These are phyloP conservation scores for Coccomyxa sp. DNA, from an alignment of 139 green algal genomes.

Conservation along the genomic window DNA sequence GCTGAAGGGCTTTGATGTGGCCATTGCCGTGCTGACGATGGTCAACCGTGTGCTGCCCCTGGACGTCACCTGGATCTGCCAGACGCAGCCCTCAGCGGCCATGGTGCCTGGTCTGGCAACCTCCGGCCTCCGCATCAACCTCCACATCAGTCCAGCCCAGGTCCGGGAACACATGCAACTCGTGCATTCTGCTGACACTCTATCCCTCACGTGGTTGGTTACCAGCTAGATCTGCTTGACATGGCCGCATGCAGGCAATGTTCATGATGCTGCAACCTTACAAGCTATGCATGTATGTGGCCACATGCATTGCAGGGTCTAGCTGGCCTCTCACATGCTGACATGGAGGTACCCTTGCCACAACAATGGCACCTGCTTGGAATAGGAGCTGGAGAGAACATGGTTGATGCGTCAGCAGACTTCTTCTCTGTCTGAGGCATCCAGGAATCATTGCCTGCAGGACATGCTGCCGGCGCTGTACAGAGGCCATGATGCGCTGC, in stretches of 20 bases:
- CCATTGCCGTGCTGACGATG: conserved; percentile 35
- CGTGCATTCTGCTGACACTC: too few species aligned
- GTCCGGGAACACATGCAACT: too few species aligned
- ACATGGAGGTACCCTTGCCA: not conserved
- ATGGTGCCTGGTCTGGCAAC: conserved; percentile 23
- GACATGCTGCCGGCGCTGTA: conserved; percentile 51
- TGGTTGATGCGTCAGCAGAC: not conserved
- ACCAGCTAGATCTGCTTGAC: too few species aligned
- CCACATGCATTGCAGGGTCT: too few species aligned
- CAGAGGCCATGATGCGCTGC: conserved; percentile 50
- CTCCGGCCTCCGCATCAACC: conserved; percentile 33
- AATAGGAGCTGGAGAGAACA: not conserved
- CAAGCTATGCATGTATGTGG: too few species aligned
- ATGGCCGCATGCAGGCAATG: too few species aligned
- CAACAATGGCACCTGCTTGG: conserved; percentile 9
- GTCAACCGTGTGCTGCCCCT: conserved; percentile 39
- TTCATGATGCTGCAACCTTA: too few species aligned
- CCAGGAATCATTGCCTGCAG: conserved; percentile 17
- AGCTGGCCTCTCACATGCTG: too few species aligned
- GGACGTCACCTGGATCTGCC: conserved; percentile 65
- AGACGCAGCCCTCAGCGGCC: conserved; percentile 24
- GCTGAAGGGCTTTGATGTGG: conserved; percentile 63
- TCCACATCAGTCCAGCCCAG: conserved; percentile 35
- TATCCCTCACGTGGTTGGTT: too few species aligned
- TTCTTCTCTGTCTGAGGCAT: not conserved